Percentiles rank a stretch among this genome's conserved stretches.
Evolutionary conservation across 139 green algal genomes (phyloP).

Genomic region (Chlorella sp.): DNA sequence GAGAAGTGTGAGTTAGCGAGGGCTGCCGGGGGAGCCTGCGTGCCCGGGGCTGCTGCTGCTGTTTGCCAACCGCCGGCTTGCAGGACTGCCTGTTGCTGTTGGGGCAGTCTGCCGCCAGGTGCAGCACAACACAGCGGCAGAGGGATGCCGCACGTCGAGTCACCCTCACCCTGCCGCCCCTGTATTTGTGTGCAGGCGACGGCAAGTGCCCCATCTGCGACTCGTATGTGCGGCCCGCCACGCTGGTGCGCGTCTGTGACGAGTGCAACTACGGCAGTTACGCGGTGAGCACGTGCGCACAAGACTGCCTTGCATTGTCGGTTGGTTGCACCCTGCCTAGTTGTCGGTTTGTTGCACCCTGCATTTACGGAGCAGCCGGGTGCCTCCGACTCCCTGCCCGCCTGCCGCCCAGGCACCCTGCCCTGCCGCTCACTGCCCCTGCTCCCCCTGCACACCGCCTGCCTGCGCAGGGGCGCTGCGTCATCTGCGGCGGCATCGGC

Average conservation of each 20-base stretch:
- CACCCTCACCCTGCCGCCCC: not conserved
- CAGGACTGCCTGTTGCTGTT: no score
- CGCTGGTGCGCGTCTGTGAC: slow-evolving; percentile 97
- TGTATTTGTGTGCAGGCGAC: slow-evolving; percentile 69
- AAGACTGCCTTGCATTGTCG: no score
- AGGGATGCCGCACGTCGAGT: not conserved
- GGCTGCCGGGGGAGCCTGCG: not conserved
- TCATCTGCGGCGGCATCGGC: slow-evolving; percentile 95
- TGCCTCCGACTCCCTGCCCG: no score
- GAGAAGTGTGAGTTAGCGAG: slow-evolving; percentile 81
- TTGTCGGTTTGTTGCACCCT: no score
- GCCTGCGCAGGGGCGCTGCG: slow-evolving; percentile 79
- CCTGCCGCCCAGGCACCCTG: no score
- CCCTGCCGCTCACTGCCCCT: no score
- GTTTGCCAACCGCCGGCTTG: not conserved
- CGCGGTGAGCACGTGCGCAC: not conserved
- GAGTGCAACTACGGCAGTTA: slow-evolving; percentile 98
- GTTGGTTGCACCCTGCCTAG: no score
- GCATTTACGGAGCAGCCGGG: no score
- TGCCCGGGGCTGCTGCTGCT: not conserved
- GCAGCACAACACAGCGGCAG: not conserved
- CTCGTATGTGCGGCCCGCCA: slow-evolving; percentile 94
- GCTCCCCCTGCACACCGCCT: slow-evolving; percentile 58
- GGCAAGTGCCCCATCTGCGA: slow-evolving; percentile 99
- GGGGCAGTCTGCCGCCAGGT: not conserved